Conservation (phyloP, 2,329 filamentous ascomycete genomes). For the Myriosclerotinia scirpicola region DNA sequence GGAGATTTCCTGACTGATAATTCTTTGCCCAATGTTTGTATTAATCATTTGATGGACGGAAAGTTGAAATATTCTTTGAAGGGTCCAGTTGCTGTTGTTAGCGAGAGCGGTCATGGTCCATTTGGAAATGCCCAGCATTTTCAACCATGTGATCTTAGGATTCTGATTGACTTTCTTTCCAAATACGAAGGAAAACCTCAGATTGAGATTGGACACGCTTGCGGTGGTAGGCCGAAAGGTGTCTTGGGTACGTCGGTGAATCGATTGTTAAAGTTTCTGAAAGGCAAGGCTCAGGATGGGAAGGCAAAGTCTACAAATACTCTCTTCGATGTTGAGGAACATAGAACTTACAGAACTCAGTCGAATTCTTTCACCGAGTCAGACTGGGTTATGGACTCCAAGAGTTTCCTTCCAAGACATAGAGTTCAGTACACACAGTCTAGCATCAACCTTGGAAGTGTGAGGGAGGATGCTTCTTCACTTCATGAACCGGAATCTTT, state of each 20-base stretch:
- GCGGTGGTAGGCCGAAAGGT: background rate
- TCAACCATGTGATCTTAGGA: constrained; percentile 2
- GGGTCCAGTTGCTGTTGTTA: constrained; percentile 7
- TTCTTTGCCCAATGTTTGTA: background rate
- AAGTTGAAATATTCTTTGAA: background rate
- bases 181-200: constrained; percentile 4
- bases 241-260: background rate
- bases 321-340: background rate
- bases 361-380: background rate
- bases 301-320: background rate
- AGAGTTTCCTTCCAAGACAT: background rate
- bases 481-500: background rate
- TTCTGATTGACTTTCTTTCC: constrained; percentile 7
- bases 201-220: background rate
- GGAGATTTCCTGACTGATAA: background rate
- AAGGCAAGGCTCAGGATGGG: background rate
- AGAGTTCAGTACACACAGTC: background rate
- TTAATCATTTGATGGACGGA: background rate
- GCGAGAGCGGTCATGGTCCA: background rate
- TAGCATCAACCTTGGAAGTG: background rate
- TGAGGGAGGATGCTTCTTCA: background rate
- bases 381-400: background rate
- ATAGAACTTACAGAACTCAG: background rate
- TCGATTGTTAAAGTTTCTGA: background rate
- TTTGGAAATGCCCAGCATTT: background rate